These are phyloP conservation scores for Torrubiella hemipterigena DNA, from an alignment of 2,329 filamentous ascomycete genomes.

Conservation along the genomic window DNA sequence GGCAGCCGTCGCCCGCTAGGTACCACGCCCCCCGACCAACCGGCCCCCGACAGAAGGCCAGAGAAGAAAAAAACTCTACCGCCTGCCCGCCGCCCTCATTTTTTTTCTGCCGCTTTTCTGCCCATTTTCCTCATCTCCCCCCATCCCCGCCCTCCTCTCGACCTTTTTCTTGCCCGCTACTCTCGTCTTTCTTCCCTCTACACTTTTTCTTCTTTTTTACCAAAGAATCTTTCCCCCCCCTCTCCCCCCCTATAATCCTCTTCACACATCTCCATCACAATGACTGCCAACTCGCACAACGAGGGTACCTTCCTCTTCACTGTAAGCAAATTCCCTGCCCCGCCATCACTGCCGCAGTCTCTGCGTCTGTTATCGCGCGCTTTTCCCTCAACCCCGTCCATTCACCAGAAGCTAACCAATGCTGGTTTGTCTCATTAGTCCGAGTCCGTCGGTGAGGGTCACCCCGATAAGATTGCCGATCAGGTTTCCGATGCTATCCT, in stretches of 20 bases:
- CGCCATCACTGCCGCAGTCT: background rate
- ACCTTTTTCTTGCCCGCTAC: conserved; percentile 13
- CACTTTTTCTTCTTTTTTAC: conserved; percentile 10
- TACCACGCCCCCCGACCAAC: too few relatives aligned
- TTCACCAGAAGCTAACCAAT: too few relatives aligned
- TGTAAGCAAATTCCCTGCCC: conserved; percentile 26
- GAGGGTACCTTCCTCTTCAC: conserved; percentile 76
- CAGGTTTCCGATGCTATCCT: conserved; percentile 98
- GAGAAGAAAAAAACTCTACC: conserved; percentile 6
- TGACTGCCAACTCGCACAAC: conserved; percentile 47
- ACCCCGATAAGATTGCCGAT: conserved; percentile 96
- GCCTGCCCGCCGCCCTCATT: conserved; percentile 1
- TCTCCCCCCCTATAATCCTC: conserved; percentile 10
- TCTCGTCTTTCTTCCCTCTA: conserved; percentile 5
- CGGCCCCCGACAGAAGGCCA: too few relatives aligned
- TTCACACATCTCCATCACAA: conserved; percentile 30
- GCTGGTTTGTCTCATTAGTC: conserved; percentile 36
- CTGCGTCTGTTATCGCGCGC: too few relatives aligned
- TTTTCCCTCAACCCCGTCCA: conserved; percentile 1
- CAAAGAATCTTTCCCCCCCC: conserved; percentile 8
- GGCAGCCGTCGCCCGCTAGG: too few relatives aligned
- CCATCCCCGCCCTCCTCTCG: conserved; percentile 15
- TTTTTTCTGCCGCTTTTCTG: conserved; percentile 8
- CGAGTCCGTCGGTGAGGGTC: conserved; percentile 80
- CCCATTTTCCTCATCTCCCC: conserved; percentile 16